Base-by-base conservation (phyloP, 257 asterid genomes). In the Dorcoceras hygrometricum region DNA sequence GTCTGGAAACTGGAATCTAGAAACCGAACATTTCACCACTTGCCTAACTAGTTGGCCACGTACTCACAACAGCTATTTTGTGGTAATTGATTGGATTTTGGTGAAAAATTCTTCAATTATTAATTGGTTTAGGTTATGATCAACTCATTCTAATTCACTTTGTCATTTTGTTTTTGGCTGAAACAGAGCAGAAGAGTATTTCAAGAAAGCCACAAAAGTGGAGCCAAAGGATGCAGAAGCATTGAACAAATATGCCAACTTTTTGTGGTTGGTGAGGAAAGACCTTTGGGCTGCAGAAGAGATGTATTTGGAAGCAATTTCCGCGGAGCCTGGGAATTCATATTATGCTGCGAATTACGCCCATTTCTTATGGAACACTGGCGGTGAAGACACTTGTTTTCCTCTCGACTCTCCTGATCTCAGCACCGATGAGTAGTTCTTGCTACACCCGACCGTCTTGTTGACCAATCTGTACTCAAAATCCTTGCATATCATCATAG, bases 161-260 rank as follows among this genome's bases (percentile, higher is more conserved):
- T 57, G 54, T 48, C 23, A 3, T 70, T 23, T 63, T 57, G 36
- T 62, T 51, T 56, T 27, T 59, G 54, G 59, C 34, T 68, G 62
- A 6, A 65, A 78, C 90, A 94, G 99, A 81, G 96, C 98, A 1
- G 99, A 94, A 76, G 87, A 91, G 2, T 89, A 84, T 87, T 94
- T 94, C 82, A 90, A 88, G 84, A 83, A 78, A 69, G 99, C 98
- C 1, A 80, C 71, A 10, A 63, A 74, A 57, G 95, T 71, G 62
- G 96, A 89, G 79, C 98, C 98, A 0, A 88, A 85, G 80, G 99
- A 91, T 39, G 93, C 95, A 1, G 99, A 94, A 71, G 96, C 98
- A 12, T 74, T 87, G 64, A 84, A 75, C 83, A 94, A 94, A 71
- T 94, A 94, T 50, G 99, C 96, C 12, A 80, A 53, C 76, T 94